These are phyloP conservation scores for Trichosporon faecale DNA, from an alignment of 1,284 basidiomycete genomes.

Conservation along the genomic window DNA sequence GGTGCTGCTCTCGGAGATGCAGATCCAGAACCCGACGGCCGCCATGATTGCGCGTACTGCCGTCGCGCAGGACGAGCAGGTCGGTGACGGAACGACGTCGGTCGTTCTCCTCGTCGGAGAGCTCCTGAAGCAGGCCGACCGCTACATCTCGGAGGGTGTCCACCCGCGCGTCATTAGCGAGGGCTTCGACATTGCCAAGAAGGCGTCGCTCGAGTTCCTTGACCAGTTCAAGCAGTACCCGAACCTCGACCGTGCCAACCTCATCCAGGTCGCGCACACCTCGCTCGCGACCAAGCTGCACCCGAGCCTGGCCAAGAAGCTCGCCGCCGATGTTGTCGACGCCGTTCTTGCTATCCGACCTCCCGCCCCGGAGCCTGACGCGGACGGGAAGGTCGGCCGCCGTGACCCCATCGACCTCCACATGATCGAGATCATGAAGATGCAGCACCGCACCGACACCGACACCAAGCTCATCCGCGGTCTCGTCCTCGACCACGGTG, in stretches of 20 bases:
- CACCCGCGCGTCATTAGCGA: conserved; percentile 95
- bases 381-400: conserved; percentile 66
- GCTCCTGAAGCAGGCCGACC: conserved; percentile 94
- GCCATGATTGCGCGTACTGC: conserved; percentile 99
- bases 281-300: conserved; percentile 94
- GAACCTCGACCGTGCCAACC: conserved; percentile 75
- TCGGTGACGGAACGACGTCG: conserved; percentile 96
- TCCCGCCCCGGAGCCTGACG: conserved; percentile 57
- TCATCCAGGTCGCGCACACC: conserved; percentile 90
- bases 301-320: conserved; percentile 74
- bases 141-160: conserved; percentile 96
- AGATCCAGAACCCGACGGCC: conserved; percentile 98
- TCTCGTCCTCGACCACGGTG: conserved; percentile 85
- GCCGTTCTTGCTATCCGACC: conserved; percentile 87
- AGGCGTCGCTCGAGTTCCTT: conserved; percentile 83
- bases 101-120: conserved; percentile 97
- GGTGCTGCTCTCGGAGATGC: conserved; percentile 98
- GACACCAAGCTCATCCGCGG: conserved; percentile 97
- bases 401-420: conserved; percentile 93
- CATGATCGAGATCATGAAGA: conserved; percentile 99
- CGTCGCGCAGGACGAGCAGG: conserved; percentile 98
- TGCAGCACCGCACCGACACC: conserved; percentile 97
- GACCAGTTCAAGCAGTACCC: conserved; percentile 78
- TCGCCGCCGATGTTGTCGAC: conserved; percentile 91
- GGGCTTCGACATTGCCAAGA: conserved; percentile 96